phyloP scores from a whole-genome alignment of 306 rosid species.

The Rubus idaeus region DNA sequence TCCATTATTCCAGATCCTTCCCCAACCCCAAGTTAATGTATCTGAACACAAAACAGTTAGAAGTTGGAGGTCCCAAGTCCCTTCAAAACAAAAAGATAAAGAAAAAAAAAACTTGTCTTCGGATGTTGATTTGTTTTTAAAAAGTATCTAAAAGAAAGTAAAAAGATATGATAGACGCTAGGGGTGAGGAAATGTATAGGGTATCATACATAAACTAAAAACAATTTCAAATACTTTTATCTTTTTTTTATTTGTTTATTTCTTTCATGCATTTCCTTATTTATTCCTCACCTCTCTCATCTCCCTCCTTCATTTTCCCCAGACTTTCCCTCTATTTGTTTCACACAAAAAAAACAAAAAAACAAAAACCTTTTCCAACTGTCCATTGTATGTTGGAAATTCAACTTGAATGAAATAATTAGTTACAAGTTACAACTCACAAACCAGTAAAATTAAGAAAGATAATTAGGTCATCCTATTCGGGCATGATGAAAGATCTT shows the following conservation, averaged over 20 bases:
- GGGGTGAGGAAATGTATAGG: background rate
- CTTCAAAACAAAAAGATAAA: background rate
- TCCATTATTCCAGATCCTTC: background rate
- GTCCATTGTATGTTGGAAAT: background rate
- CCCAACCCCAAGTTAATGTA: background rate
- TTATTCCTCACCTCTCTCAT: background rate
- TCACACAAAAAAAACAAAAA: background rate
- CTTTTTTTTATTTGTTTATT: no score
- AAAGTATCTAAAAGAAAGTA: background rate
- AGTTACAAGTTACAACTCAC: background rate
- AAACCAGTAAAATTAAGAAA: background rate
- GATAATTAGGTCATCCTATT: background rate
- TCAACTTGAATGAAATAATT: background rate
- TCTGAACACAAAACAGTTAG: background rate
- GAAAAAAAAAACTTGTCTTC: background rate
- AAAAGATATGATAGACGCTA: no score
- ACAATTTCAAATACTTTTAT: background rate
- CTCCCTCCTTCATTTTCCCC: background rate
- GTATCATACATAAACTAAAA: background rate
- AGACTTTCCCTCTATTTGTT: background rate
- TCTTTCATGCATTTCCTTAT: background rate
- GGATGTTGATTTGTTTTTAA: background rate
- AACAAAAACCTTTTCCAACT: background rate
- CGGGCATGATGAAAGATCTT: background rate
- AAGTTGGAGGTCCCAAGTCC: background rate